Evolutionary conservation across 2,329 filamentous ascomycete species (phyloP), one percentile per base, ranked within the genome.

Genomic region (Didymella glomerata): DNA sequence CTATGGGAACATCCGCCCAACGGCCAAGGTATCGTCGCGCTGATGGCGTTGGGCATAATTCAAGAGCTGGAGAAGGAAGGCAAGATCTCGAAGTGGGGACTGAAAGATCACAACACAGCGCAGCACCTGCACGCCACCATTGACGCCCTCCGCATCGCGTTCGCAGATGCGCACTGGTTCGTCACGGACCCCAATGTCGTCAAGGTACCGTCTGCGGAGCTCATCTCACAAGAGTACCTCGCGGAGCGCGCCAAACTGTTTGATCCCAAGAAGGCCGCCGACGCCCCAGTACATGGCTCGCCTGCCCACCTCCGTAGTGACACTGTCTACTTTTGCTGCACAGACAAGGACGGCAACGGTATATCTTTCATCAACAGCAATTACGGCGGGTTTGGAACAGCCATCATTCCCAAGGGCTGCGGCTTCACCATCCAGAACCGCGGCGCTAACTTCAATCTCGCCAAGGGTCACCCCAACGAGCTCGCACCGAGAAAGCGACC

Each of bases 1-100:
- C 81, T 99, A 0, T 98, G 94, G 94, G 95, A 99, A 73, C 94
- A 98, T 74, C 93, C 94, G 34, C 95, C 95, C 9, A 98, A 98
- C 70, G 93, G 95, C 0, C 95, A 98, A 78, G 95, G 95, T 1
- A 93, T 98, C 64, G 91, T 98, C 2, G 95, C 95, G 0, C 81
- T 98, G 30, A 97, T 98, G 89, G 91, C 95, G 0, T 82, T 99
- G 0, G 95, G 95, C 1, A 96, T 98, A 65, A 82, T 99, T 48
- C 89, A 97, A 75, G 88, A 93, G 73, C 84, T 98, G 1, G 92
- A 97, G 77, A 86, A 87, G 59, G 81, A 84, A 16, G 90, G 89
- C 38, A 87, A 87, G 68, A 92, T 98, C 59, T 88, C 90, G 0
- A 84, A 82, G 0, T 97, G 95, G 77, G 78, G 76, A 0, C 77